Conservation (phyloP, 2,329 filamentous ascomycete genomes). For the Tympanopsis confertula region DNA sequence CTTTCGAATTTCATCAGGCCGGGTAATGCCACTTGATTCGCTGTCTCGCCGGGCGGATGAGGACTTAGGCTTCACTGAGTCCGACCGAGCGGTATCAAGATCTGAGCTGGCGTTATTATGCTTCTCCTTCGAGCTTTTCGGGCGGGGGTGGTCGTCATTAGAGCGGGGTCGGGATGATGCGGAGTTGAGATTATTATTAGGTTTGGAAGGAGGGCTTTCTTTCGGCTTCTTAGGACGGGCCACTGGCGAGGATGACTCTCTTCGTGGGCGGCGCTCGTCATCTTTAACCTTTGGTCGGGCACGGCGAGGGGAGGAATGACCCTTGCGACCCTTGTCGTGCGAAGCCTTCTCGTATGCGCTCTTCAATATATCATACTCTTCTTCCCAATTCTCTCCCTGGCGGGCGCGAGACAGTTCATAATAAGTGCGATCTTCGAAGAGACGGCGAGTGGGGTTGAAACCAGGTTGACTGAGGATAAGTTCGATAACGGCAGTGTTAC, state of each 20-base stretch:
- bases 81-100: neutral
- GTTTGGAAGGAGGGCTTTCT: neutral
- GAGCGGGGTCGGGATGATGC: neutral
- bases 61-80: neutral
- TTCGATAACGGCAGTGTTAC: constrained; percentile 50
- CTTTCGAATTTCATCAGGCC: constrained; percentile 9
- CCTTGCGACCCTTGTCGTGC: constrained; percentile 11
- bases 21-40: neutral
- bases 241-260: constrained; percentile 24
- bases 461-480: constrained; percentile 42
- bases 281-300: constrained; percentile 24
- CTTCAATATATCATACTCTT: constrained; percentile 40
- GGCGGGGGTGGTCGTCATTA: no score
- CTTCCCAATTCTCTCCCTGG: constrained; percentile 53
- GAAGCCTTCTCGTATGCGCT: constrained; percentile 23
- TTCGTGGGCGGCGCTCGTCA: constrained; percentile 16
- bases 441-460: constrained; percentile 52
- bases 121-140: no score
- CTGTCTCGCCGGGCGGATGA: neutral
- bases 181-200: neutral
- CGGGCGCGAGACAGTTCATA: constrained; percentile 54
- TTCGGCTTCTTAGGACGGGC: constrained; percentile 14
- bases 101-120: neutral
- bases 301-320: constrained; percentile 20
- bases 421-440: constrained; percentile 47